A percentile compares a stretch with the other conserved stretches of the same genome.
Conservation (phyloP, 768 basidiomycete species). For the Termitomyces sp. region DNA sequence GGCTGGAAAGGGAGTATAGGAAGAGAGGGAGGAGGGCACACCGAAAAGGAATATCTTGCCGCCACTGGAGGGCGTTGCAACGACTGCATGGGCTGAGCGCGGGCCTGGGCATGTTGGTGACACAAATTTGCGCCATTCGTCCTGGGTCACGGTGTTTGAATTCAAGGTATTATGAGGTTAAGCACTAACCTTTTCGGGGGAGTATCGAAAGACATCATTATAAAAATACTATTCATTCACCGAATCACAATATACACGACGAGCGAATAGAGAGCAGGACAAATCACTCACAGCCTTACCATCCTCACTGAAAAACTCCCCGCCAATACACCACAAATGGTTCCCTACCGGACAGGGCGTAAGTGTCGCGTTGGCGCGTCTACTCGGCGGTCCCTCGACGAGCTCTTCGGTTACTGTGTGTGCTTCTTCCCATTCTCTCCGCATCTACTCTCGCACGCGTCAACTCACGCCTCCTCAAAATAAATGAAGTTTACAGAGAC, state of each 20-base stretch:
- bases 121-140: constrained; percentile 87
- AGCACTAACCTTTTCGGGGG: constrained; percentile 63
- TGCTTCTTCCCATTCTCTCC: constrained; percentile 77
- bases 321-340: constrained; percentile 80
- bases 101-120: constrained; percentile 85
- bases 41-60: constrained; percentile 86
- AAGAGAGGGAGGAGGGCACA: constrained; percentile 18
- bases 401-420: constrained; percentile 84
- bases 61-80: constrained; percentile 67
- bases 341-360: constrained; percentile 77
- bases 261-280: too few relatives aligned
- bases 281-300: constrained; percentile 55
- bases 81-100: constrained; percentile 81
- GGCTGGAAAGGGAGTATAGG: too few relatives aligned
- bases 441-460: constrained; percentile 47
- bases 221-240: constrained; percentile 61
- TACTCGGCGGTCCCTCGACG: constrained; percentile 74
- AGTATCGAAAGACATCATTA: constrained; percentile 83
- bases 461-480: not conserved
- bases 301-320: constrained; percentile 86
- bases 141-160: constrained; percentile 20
- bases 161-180: too few relatives aligned
- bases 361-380: constrained; percentile 80
- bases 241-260: too few relatives aligned
- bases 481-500: not conserved